Evolutionary conservation across 2,329 filamentous ascomycete genomes (phyloP).

Genomic region (Coleophoma eucalyptorum): DNA sequence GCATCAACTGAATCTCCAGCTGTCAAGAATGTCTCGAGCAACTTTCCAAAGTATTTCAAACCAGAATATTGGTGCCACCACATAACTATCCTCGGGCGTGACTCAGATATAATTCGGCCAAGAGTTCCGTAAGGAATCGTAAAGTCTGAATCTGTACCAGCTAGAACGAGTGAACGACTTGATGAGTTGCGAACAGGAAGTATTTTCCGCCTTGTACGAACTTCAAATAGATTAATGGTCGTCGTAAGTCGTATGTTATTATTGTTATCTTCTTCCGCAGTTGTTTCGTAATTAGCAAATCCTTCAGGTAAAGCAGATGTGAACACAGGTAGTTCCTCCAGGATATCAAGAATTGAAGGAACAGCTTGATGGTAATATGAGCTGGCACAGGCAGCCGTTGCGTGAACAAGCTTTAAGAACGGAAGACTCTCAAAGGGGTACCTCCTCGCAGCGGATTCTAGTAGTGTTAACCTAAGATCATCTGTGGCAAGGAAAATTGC

Average conservation of each 20-base stretch:
- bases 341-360: slow-evolving; percentile 52
- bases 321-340: slow-evolving; percentile 68
- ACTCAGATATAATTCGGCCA: slow-evolving; percentile 73
- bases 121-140: slow-evolving; percentile 61
- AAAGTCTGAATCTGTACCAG: slow-evolving; percentile 42
- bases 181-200: slow-evolving; percentile 2
- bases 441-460: slow-evolving; percentile 56
- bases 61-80: slow-evolving; percentile 76
- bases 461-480: slow-evolving; percentile 42
- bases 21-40: slow-evolving; percentile 63
- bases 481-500: slow-evolving; percentile 43
- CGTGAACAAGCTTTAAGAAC: slow-evolving; percentile 69
- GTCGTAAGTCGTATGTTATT: slow-evolving; percentile 70
- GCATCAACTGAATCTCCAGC: slow-evolving; percentile 43
- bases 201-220: slow-evolving; percentile 26
- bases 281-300: slow-evolving; percentile 73
- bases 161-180: slow-evolving; percentile 12
- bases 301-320: slow-evolving; percentile 71
- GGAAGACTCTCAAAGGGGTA: slow-evolving; percentile 85
- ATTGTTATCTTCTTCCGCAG: slow-evolving; percentile 80
- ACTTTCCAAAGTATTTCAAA: slow-evolving; percentile 73
- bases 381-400: slow-evolving; percentile 49
- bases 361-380: slow-evolving; percentile 28
- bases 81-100: slow-evolving; percentile 69
- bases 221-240: slow-evolving; percentile 60